phyloP scores from a whole-genome alignment of 2,329 filamentous ascomycete genomes.

The Aspergillus sergii region DNA sequence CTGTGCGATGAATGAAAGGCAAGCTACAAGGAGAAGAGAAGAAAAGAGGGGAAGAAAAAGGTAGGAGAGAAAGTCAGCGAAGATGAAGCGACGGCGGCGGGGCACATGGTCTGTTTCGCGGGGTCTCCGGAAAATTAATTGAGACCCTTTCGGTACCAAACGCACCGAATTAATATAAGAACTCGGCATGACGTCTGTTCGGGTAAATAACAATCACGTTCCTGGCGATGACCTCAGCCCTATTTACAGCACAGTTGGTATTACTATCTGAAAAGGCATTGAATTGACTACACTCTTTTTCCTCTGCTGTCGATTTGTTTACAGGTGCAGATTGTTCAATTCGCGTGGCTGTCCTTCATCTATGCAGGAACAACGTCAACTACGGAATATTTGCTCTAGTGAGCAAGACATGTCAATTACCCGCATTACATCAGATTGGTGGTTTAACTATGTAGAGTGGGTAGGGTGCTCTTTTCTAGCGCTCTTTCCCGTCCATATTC shows the following conservation, averaged over 20 bases:
- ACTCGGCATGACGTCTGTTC: not conserved
- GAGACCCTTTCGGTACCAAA: slow-evolving; percentile 9
- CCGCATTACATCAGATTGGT: not conserved
- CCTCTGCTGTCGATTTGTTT: not conserved
- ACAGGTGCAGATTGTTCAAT: not conserved
- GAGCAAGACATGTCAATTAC: not conserved
- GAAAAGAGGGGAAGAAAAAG: slow-evolving; percentile 2
- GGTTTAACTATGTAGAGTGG: not conserved
- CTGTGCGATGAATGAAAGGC: not conserved
- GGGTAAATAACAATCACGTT: not conserved
- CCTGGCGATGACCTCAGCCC: not conserved
- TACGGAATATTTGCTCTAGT: not conserved
- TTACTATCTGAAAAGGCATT: not conserved
- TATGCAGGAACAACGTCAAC: not conserved
- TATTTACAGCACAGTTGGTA: not conserved
- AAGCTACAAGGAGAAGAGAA: not conserved
- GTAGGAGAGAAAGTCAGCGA: slow-evolving; percentile 6
- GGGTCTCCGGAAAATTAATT: slow-evolving; percentile 22
- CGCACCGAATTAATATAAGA: not conserved
- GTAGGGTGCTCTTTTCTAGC: not conserved
- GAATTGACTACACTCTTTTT: too few species aligned
- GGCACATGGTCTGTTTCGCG: slow-evolving; percentile 16
- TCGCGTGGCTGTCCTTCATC: not conserved
- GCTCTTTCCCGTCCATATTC: not conserved
- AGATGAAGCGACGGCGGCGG: slow-evolving; percentile 9